phyloP scores from a whole-genome alignment of 495 filamentous ascomycete genomes.

The Parathielavia hyrcaniae region DNA sequence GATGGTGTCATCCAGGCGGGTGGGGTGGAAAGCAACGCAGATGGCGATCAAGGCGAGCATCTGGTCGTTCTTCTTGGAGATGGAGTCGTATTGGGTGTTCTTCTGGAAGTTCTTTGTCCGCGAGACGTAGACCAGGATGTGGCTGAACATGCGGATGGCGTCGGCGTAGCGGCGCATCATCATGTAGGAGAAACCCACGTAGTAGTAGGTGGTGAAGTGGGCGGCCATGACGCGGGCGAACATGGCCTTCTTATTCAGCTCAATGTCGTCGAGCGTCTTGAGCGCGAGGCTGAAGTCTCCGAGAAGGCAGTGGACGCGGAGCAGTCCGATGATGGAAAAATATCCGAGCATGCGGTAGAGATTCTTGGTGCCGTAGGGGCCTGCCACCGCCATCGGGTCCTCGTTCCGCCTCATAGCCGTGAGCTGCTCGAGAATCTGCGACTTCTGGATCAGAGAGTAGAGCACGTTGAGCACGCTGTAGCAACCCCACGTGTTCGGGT shows the following conservation, averaged over 20 bases:
- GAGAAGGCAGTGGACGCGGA: slow-evolving; percentile 92
- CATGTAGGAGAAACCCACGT: slow-evolving; percentile 99
- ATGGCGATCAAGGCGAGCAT: slow-evolving; percentile 99
- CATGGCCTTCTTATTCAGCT: slow-evolving; percentile 99
- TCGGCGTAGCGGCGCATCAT: slow-evolving; percentile 99
- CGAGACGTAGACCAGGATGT: slow-evolving; percentile 98
- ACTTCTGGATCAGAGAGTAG: slow-evolving; percentile 96
- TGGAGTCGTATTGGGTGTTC: slow-evolving; percentile 92
- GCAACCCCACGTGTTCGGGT: slow-evolving; percentile 98
- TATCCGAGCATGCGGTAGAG: slow-evolving; percentile 98
- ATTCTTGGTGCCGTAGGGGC: slow-evolving; percentile 87
- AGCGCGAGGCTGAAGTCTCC: slow-evolving; percentile 97
- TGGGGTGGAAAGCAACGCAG: slow-evolving; percentile 95
- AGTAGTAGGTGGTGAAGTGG: slow-evolving; percentile 99
- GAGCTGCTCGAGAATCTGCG: slow-evolving; percentile 95
- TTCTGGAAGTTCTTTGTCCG: slow-evolving; percentile 99
- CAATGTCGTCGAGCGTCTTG: slow-evolving; percentile 98
- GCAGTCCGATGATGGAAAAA: slow-evolving; percentile 95
- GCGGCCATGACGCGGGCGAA: slow-evolving; percentile 99
- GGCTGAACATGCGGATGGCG: slow-evolving; percentile 98
- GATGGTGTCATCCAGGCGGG: slow-evolving; percentile 95
- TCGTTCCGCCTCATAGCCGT: slow-evolving; percentile 89
- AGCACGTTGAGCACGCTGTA: slow-evolving; percentile 99
- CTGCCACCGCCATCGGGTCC: slow-evolving; percentile 76
- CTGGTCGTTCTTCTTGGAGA: slow-evolving; percentile 99